A percentile compares a stretch with the other conserved stretches of the same genome.
Conservation (phyloP, 805 yeast species). For the Myxozyma udenii region DNA sequence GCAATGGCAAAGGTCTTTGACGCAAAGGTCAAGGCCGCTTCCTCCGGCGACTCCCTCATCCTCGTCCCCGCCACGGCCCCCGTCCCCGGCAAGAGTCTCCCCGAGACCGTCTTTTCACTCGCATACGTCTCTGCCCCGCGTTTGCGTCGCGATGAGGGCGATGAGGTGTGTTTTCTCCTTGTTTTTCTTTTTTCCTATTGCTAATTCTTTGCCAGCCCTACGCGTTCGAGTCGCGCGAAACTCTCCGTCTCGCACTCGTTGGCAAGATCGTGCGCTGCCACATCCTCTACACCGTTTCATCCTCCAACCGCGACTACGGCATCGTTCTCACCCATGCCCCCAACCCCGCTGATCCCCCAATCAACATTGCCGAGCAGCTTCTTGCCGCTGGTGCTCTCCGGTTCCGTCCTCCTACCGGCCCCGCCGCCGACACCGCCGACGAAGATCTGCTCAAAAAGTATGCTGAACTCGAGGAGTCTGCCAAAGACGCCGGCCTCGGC, state of each 20-base stretch:
- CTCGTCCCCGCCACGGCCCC: slow-evolving; percentile 47
- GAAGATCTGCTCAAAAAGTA: slow-evolving; percentile 16
- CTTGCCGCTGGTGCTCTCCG: slow-evolving; percentile 60
- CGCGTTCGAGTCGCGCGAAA: slow-evolving; percentile 60
- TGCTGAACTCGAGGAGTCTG: slow-evolving; percentile 48
- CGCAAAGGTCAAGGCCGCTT: slow-evolving; percentile 67
- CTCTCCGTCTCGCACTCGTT: slow-evolving; percentile 56
- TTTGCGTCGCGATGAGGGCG: slow-evolving; percentile 36
- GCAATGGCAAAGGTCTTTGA: slow-evolving; percentile 29
- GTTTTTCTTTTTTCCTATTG: neutral
- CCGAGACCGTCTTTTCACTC: slow-evolving; percentile 62
- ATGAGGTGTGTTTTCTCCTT: slow-evolving; percentile 26
- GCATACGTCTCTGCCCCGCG: slow-evolving; percentile 63
- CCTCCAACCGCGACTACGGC: slow-evolving; percentile 60
- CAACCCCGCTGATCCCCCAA: slow-evolving; percentile 41
- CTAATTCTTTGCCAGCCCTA: slow-evolving; percentile 42
- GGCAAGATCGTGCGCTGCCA: slow-evolving; percentile 62
- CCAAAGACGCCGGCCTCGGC: slow-evolving; percentile 52
- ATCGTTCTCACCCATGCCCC: slow-evolving; percentile 57
- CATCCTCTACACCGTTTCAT: slow-evolving; percentile 52
- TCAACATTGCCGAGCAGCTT: slow-evolving; percentile 55
- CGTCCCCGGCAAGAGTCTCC: slow-evolving; percentile 36
- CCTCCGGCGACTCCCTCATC: slow-evolving; percentile 68
- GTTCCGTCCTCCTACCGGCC: slow-evolving; percentile 49
- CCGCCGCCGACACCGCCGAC: slow-evolving; percentile 31